phyloP scores from a whole-genome alignment of 768 basidiomycete genomes.

The Paxillus rubicundulus region DNA sequence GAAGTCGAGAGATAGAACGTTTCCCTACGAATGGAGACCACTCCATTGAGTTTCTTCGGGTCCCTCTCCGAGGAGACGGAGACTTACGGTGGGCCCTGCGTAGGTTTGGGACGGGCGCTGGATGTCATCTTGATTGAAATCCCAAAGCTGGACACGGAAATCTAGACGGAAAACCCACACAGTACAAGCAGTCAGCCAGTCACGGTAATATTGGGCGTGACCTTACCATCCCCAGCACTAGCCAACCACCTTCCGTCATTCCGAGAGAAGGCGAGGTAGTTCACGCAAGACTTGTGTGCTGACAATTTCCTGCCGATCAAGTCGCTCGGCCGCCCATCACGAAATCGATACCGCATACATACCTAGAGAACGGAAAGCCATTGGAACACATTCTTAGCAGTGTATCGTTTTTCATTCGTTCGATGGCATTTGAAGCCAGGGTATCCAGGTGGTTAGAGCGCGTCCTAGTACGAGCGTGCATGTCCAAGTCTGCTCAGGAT shows the following conservation, averaged over 20 bases:
- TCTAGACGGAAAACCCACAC: slow-evolving; percentile 38
- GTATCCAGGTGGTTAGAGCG: slow-evolving; percentile 20
- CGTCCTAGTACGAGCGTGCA: slow-evolving; percentile 9
- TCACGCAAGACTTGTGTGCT: slow-evolving; percentile 63
- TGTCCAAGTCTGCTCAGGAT: slow-evolving; percentile 4
- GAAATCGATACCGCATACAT: slow-evolving; percentile 3
- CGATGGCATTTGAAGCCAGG: slow-evolving; percentile 24
- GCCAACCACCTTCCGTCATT: slow-evolving; percentile 60
- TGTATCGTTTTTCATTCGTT: slow-evolving; percentile 15
- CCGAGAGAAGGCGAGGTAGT: slow-evolving; percentile 61
- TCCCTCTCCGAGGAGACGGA: slow-evolving; percentile 27
- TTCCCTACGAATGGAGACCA: slow-evolving; percentile 45
- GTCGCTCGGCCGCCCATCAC: slow-evolving; percentile 2
- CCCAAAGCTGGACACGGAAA: slow-evolving; percentile 57
- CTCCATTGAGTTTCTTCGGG: slow-evolving; percentile 3
- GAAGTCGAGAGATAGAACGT: slow-evolving; percentile 70
- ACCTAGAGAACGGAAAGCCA: slow-evolving; percentile 38
- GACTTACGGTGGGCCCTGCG: slow-evolving; percentile 42
- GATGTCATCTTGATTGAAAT: slow-evolving; percentile 61
- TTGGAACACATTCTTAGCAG: slow-evolving; percentile 19
- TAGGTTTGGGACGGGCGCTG: slow-evolving; percentile 40
- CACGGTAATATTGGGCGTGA: slow-evolving; percentile 1
- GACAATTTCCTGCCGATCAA: slow-evolving; percentile 27
- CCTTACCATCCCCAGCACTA: slow-evolving; percentile 67
- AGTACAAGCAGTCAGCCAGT: slow-evolving; percentile 8